These are phyloP conservation scores for Thymus mandschuricus DNA, from an alignment of 257 asterid species.

Conservation along the genomic window DNA sequence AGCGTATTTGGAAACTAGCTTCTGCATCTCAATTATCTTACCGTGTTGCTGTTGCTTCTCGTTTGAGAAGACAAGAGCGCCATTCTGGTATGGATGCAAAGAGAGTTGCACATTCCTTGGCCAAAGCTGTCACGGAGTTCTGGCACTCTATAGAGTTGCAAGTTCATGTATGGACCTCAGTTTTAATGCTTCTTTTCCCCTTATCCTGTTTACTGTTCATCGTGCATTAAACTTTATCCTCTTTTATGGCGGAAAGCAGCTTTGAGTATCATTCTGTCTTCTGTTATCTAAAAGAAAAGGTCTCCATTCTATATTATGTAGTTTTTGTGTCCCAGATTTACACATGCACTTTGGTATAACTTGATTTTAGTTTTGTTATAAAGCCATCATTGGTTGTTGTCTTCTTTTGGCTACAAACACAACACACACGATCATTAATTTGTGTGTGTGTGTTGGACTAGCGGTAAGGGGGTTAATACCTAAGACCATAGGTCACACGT, in stretches of 20 bases:
- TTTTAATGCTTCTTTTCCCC: not conserved
- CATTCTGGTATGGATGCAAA: slow-evolving; percentile 50
- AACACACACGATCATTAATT: not conserved
- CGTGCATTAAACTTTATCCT: slow-evolving; percentile 16
- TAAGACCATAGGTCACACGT: too few species aligned
- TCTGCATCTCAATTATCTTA: slow-evolving; percentile 69
- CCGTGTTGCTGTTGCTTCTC: slow-evolving; percentile 58
- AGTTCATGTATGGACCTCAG: slow-evolving; percentile 28
- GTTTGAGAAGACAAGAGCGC: slow-evolving; percentile 54
- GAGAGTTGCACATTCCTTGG: slow-evolving; percentile 69
- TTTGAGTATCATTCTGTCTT: slow-evolving; percentile 4
- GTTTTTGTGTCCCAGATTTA: not conserved
- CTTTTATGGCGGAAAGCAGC: slow-evolving; percentile 14
- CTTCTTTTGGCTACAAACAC: not conserved
- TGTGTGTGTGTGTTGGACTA: too few species aligned
- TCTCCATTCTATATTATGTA: not conserved
- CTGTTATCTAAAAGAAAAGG: not conserved
- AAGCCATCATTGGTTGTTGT: slow-evolving; percentile 11
- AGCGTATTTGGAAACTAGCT: slow-evolving; percentile 85
- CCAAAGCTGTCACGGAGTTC: slow-evolving; percentile 80
- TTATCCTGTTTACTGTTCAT: slow-evolving; percentile 19
- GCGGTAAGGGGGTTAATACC: too few species aligned
- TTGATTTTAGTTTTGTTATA: not conserved
- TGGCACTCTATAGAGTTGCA: slow-evolving; percentile 78
- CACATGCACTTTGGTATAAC: not conserved